Evolutionary conservation across 805 yeast species (phyloP), one percentile per base, ranked within the genome.

Genomic region (Ogataea ramenticola): DNA sequence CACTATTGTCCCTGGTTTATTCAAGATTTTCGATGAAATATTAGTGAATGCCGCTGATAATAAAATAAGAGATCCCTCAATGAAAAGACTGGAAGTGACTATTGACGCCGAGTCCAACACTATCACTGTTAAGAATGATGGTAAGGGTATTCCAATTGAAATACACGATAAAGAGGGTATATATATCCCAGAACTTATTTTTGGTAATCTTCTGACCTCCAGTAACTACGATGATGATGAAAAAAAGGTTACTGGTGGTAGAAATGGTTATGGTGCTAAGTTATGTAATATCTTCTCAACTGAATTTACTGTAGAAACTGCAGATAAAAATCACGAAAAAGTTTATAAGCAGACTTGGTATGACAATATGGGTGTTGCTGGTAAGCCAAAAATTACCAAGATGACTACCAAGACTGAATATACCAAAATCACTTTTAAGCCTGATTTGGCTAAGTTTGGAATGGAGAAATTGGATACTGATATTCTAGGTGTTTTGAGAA

Each of bases 241-340:
- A 58, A 86, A 87, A 65, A 93, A 93, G 64, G 97, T 93, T 30
- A 87, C 96, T 2, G 99, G 99, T 70, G 99, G 99, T 64, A 80
- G 99, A 71, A 93, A 93, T 61, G 99, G 99, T 50, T 93, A 81
- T 60, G 99, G 99, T 65, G 99, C 99, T 40, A 93, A 93, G 61
- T 70, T 93, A 44, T 93, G 99, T 77, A 93, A 93, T 63, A 93
- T 93, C 49, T 93, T 91, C 63, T 88, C 96, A 22, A 85, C 89
- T 4, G 82, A 84, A 56, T 93, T 93, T 59, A 75, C 71, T 14
- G 74, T 93, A 26, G 96, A 89, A 61, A 93, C 99, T 7, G 91
- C 95, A 17, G 96, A 93, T 63, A 74, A 79, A 42, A 65, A 60
- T 38, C 68, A 72, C 11, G 81, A 75, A 43, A 74, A 77, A 55